phyloP scores from a whole-genome alignment of 352 stramenopile species.

The Albugo laibachii region DNA sequence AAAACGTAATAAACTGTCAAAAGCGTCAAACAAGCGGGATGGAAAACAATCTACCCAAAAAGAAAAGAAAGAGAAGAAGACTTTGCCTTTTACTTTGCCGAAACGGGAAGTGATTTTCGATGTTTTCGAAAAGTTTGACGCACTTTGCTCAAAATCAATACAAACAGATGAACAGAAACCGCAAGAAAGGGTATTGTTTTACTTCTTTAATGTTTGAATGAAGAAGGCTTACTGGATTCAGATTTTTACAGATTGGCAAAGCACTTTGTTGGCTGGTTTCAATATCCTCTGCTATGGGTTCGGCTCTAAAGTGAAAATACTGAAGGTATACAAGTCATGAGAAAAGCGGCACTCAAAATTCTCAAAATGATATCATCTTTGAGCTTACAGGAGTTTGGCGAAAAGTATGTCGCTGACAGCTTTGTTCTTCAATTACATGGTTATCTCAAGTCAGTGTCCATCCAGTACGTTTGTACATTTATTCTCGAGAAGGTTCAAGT shows the following conservation, averaged over 20 bases:
- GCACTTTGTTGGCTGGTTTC: slow-evolving; percentile 19
- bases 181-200: not conserved
- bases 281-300: slow-evolving; percentile 33
- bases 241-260: slow-evolving; percentile 20
- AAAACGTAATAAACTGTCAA: too few relatives aligned
- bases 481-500: slow-evolving; percentile 17
- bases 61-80: too few relatives aligned
- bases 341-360: not conserved
- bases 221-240: not conserved
- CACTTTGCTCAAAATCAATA: too few relatives aligned
- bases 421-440: slow-evolving; percentile 31
- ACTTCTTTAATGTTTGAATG: not conserved
- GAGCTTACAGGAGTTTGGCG: slow-evolving; percentile 19
- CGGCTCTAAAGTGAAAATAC: slow-evolving; percentile 26
- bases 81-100: too few relatives aligned
- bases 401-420: slow-evolving; percentile 10
- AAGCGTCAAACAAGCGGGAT: too few relatives aligned
- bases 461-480: slow-evolving; percentile 17
- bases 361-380: not conserved
- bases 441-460: slow-evolving; percentile 28
- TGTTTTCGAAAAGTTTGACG: too few relatives aligned
- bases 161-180: too few relatives aligned
- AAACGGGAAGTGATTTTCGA: too few relatives aligned
- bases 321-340: slow-evolving; percentile 15
- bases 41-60: too few relatives aligned